Percentiles rank a stretch among this genome's conserved stretches.
These are phyloP conservation scores for Mucor circinelloides DNA, from an alignment of 371 early-diverging fungal species.

Conservation along the genomic window DNA sequence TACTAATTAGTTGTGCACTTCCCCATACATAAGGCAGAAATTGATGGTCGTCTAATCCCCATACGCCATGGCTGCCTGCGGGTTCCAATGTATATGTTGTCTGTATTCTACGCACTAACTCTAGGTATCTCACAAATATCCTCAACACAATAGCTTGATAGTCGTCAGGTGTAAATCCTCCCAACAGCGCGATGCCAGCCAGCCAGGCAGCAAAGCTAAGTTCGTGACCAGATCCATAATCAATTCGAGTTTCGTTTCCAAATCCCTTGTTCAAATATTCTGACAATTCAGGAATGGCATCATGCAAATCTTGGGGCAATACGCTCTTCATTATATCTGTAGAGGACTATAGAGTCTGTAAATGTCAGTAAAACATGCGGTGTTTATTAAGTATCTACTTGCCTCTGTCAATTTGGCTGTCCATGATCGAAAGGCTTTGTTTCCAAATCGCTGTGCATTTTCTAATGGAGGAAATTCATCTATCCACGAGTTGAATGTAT, in stretches of 20 bases:
- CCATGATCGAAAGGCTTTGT: constrained; percentile 78
- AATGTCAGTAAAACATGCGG: not conserved
- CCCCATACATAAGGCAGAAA: constrained; percentile 98
- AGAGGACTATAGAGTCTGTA: constrained; percentile 5
- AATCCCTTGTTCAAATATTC: constrained; percentile 85
- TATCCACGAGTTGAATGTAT: constrained; percentile 73
- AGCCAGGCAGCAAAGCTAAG: constrained; percentile 94
- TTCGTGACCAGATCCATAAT: constrained; percentile 99
- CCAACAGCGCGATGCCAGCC: constrained; percentile 72
- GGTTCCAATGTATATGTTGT: constrained; percentile 94
- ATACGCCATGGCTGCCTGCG: constrained; percentile 98
- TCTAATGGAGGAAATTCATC: constrained; percentile 74
- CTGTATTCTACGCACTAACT: constrained; percentile 84
- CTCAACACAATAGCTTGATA: constrained; percentile 70
- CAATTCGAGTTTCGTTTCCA: constrained; percentile 94
- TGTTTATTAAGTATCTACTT: not conserved
- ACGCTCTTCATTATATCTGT: constrained; percentile 31
- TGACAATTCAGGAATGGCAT: constrained; percentile 68
- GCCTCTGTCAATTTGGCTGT: constrained; percentile 58
- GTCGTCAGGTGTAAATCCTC: constrained; percentile 61
- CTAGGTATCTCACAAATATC: constrained; percentile 87
- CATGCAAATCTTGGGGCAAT: constrained; percentile 44
- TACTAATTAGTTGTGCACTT: constrained; percentile 79
- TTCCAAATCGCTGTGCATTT: constrained; percentile 78
- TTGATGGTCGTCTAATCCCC: constrained; percentile 99